Evolutionary conservation across 2,329 filamentous ascomycete genomes (phyloP).

Genomic region (Moelleriella libera): DNA sequence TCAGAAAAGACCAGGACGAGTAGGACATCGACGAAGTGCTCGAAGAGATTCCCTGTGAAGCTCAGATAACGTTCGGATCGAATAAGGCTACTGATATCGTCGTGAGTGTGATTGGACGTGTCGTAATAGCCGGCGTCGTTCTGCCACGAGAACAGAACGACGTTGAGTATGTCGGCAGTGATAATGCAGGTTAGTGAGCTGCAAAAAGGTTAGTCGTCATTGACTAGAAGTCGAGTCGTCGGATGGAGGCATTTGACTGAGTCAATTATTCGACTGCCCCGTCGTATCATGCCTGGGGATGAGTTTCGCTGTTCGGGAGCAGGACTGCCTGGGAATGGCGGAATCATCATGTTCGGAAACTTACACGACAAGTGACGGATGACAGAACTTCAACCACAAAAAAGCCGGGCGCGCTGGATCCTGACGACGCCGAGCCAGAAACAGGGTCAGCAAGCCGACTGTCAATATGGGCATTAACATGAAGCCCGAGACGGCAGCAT

Average conservation of each 20-base stretch:
- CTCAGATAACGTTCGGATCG: constrained; percentile 5
- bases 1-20: constrained; percentile 3
- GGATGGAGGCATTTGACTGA: background rate
- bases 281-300: no score
- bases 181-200: constrained; percentile 5
- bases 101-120: constrained; percentile 3
- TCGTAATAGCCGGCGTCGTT: constrained; percentile 4
- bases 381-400: constrained; percentile 4
- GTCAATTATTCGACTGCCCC: background rate
- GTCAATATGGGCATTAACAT: constrained; percentile 3
- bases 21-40: constrained; percentile 2
- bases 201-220: no score
- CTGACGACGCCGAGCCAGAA: constrained; percentile 1
- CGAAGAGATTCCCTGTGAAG: constrained; percentile 5
- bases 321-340: background rate
- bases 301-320: background rate
- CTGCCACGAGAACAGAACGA: constrained; percentile 5
- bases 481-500: constrained; percentile 4
- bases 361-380: constrained; percentile 3
- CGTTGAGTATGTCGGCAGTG: constrained; percentile 3
- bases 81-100: constrained; percentile 4
- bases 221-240: no score
- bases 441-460: constrained; percentile 1
- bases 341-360: background rate
- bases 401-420: constrained; percentile 4